phyloP scores from a whole-genome alignment of 169 alveolate species.

The Plasmodium malariae region DNA sequence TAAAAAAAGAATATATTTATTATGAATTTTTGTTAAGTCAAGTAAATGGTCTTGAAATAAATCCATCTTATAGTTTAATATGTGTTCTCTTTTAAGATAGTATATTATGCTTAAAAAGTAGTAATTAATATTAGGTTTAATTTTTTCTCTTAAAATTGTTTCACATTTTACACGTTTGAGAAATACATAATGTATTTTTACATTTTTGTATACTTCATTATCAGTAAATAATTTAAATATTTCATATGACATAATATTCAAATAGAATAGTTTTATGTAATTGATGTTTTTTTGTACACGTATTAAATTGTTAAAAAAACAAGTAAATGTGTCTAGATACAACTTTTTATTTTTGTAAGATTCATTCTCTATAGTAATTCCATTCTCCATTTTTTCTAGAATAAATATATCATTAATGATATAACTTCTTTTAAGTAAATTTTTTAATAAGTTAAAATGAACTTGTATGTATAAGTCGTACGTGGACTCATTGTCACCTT shows the following conservation, averaged over 20 bases:
- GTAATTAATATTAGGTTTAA: neutral
- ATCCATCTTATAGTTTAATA: constrained; percentile 4
- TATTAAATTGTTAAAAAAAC: constrained; percentile 32
- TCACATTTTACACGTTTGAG: constrained; percentile 25
- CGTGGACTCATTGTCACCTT: constrained; percentile 3
- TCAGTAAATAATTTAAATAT: constrained; percentile 20
- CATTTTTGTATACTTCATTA: constrained; percentile 5
- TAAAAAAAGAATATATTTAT: constrained; percentile 19
- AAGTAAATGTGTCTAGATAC: constrained; percentile 21
- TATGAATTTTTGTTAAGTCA: constrained; percentile 17
- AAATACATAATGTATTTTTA: constrained; percentile 19
- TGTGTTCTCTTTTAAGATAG: constrained; percentile 8
- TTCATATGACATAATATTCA: constrained; percentile 35
- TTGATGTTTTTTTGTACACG: constrained; percentile 10
- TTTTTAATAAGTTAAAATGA: constrained; percentile 42
- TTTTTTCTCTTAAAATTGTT: constrained; percentile 23
- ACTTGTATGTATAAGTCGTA: constrained; percentile 40
- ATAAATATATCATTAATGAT: constrained; percentile 11
- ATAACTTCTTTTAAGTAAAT: constrained; percentile 47
- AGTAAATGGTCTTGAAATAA: constrained; percentile 16
- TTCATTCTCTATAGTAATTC: constrained; percentile 24
- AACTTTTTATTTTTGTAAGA: constrained; percentile 19
- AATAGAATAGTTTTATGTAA: constrained; percentile 42
- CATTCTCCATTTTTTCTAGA: constrained; percentile 32
- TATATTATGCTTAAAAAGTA: constrained; percentile 11